Percentiles rank a stretch among this genome's conserved stretches.
phyloP scores from a whole-genome alignment of 495 filamentous ascomycete species.

The Penicillium pulvis region DNA sequence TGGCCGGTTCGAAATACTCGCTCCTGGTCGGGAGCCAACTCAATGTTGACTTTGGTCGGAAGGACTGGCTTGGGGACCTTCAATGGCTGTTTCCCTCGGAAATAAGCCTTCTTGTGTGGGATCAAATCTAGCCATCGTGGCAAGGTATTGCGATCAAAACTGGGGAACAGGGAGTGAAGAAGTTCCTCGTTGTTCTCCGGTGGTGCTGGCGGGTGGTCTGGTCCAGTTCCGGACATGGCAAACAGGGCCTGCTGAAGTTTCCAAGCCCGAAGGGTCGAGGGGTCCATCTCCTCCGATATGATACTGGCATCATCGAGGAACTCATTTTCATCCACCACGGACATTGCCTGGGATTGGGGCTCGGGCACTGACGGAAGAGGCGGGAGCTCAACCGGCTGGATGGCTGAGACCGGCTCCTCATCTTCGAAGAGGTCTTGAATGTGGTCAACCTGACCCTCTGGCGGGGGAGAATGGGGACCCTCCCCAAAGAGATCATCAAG shows the following conservation, averaged over 20 bases:
- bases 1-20: constrained; percentile 72
- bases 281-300: constrained; percentile 47
- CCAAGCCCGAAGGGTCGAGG: constrained; percentile 46
- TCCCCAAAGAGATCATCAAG: constrained; percentile 61
- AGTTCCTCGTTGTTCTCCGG: constrained; percentile 68
- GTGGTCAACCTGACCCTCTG: constrained; percentile 42
- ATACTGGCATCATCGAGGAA: constrained; percentile 34
- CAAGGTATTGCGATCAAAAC: constrained; percentile 64
- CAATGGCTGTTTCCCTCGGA: constrained; percentile 64
- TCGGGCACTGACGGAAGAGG: constrained; percentile 27
- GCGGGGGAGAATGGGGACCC: constrained; percentile 39
- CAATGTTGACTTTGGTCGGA: constrained; percentile 83
- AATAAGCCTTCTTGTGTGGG: constrained; percentile 70
- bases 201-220: constrained; percentile 53
- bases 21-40: constrained; percentile 79
- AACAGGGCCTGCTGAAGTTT: constrained; percentile 56
- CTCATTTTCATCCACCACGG: constrained; percentile 42
- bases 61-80: constrained; percentile 80
- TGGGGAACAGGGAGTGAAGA: constrained; percentile 68
- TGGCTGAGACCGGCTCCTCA: constrained; percentile 31
- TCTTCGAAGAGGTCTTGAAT: constrained; percentile 45
- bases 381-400: constrained; percentile 26
- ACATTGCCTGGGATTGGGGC: constrained; percentile 31
- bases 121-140: constrained; percentile 74
- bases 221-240: constrained; percentile 46